Percentiles rank a stretch among this genome's conserved stretches.
phyloP scores from a whole-genome alignment of 345 rosid genomes.

The Abelmoschus esculentus region DNA sequence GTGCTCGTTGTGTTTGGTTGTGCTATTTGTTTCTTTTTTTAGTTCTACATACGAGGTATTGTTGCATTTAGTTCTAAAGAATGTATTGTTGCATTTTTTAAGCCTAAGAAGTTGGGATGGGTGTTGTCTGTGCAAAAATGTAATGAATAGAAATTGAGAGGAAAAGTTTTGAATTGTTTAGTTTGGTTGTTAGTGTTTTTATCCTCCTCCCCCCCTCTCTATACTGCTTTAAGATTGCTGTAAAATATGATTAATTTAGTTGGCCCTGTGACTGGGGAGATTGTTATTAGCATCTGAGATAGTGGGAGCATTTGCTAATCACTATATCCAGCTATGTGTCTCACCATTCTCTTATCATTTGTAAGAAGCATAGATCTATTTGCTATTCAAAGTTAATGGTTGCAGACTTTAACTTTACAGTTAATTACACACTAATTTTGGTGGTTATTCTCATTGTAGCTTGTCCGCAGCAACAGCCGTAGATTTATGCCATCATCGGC shows the following conservation, averaged over 20 bases:
- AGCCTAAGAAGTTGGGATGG: constrained; percentile 2
- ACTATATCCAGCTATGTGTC: background rate
- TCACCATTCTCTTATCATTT: background rate
- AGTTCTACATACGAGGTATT: background rate
- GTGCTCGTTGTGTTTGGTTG: background rate
- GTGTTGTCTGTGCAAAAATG: background rate
- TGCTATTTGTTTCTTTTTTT: background rate
- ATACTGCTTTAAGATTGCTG: background rate
- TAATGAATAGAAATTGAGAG: background rate
- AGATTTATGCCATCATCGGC: constrained; percentile 91
- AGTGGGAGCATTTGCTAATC: background rate
- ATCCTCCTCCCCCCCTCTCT: background rate
- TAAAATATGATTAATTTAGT: background rate
- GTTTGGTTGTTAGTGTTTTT: background rate
- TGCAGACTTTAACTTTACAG: background rate
- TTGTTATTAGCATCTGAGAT: background rate
- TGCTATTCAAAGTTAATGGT: constrained; percentile 3
- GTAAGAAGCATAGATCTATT: background rate
- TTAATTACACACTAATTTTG: constrained; percentile 4
- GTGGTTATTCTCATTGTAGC: constrained; percentile 40
- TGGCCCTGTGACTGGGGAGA: background rate
- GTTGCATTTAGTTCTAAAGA: background rate
- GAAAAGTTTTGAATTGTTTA: background rate
- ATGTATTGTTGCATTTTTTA: constrained; percentile 10
- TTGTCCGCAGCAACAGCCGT: constrained; percentile 96